These are phyloP conservation scores for Agrostemma githago DNA, from an alignment of 148 eudicot species.

Conservation along the genomic window DNA sequence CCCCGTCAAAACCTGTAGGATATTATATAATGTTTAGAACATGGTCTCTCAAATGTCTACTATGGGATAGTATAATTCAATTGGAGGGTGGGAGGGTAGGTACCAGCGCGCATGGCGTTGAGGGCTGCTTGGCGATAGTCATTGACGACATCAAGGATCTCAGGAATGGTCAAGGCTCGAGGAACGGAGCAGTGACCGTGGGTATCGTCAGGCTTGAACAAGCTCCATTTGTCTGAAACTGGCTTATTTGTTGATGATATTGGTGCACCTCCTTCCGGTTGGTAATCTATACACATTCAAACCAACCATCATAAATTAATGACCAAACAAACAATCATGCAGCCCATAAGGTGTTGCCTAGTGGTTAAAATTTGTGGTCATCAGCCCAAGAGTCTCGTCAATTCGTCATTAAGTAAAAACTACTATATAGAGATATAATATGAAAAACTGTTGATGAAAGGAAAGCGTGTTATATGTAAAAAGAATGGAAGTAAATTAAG, in stretches of 20 bases:
- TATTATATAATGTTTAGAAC: neutral
- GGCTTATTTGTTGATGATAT: constrained; percentile 74
- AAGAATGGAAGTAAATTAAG: too few relatives aligned
- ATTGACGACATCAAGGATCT: constrained; percentile 44
- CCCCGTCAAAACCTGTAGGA: constrained; percentile 71
- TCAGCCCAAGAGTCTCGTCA: too few relatives aligned
- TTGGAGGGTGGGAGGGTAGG: too few relatives aligned
- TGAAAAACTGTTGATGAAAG: too few relatives aligned
- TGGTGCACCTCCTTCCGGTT: constrained; percentile 55
- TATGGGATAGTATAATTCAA: too few relatives aligned
- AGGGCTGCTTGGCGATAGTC: constrained; percentile 67
- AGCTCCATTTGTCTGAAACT: constrained; percentile 53
- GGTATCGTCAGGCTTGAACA: constrained; percentile 55
- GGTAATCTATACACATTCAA: constrained; percentile 41
- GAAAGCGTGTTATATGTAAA: too few relatives aligned
- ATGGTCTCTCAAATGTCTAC: too few relatives aligned
- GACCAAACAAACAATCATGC: too few relatives aligned
- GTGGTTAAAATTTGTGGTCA: too few relatives aligned
- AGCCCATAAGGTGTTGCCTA: too few relatives aligned
- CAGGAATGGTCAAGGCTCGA: constrained; percentile 31
- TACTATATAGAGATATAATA: too few relatives aligned
- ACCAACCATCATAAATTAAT: neutral
- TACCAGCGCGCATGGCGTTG: constrained; percentile 83
- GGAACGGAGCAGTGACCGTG: constrained; percentile 46
- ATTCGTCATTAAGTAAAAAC: too few relatives aligned